Percentiles rank a stretch among this genome's conserved stretches.
Conservation (phyloP, 192 early-diverging fungal species). For the Pilobolus umbonatus region DNA sequence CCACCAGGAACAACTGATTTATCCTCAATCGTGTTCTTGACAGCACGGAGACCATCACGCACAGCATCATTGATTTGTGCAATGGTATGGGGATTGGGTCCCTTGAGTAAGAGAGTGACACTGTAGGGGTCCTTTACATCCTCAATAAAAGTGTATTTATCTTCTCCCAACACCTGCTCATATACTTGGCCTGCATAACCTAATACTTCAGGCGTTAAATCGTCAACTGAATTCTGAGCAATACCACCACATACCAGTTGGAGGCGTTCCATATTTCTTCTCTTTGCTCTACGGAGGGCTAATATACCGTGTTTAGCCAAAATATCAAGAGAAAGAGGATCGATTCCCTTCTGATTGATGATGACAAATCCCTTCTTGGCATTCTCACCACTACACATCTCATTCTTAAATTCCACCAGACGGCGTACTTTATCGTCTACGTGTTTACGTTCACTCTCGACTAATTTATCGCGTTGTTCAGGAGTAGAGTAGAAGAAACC, state of each 20-base stretch:
- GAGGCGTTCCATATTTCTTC: slow-evolving; percentile 99
- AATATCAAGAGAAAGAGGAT: slow-evolving; percentile 94
- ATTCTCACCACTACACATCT: slow-evolving; percentile 78
- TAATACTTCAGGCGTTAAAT: slow-evolving; percentile 76
- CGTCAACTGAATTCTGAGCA: slow-evolving; percentile 98
- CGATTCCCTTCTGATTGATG: slow-evolving; percentile 99
- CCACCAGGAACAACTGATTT: slow-evolving; percentile 84
- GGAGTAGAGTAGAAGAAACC: slow-evolving; percentile 97
- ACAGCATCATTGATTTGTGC: slow-evolving; percentile 96
- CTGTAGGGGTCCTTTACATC: slow-evolving; percentile 87
- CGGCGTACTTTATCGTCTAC: slow-evolving; percentile 93
- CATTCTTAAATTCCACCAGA: slow-evolving; percentile 95
- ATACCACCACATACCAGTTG: slow-evolving; percentile 92
- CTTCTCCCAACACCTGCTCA: slow-evolving; percentile 93
- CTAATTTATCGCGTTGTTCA: slow-evolving; percentile 97
- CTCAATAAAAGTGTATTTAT: slow-evolving; percentile 99
- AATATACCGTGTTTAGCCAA: slow-evolving; percentile 94
- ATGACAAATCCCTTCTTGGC: slow-evolving; percentile 88
- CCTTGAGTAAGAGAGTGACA: slow-evolving; percentile 93
- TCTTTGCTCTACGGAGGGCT: slow-evolving; percentile 93
- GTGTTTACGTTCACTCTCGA: slow-evolving; percentile 94
- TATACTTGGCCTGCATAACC: slow-evolving; percentile 92
- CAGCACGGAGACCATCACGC: slow-evolving; percentile 95
- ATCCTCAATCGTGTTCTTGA: slow-evolving; percentile 98
- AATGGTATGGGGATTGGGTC: slow-evolving; percentile 90